Evolutionary conservation across 2,329 filamentous ascomycete genomes (phyloP), one percentile per base, ranked within the genome.

Genomic region (Colletotrichum sp.): DNA sequence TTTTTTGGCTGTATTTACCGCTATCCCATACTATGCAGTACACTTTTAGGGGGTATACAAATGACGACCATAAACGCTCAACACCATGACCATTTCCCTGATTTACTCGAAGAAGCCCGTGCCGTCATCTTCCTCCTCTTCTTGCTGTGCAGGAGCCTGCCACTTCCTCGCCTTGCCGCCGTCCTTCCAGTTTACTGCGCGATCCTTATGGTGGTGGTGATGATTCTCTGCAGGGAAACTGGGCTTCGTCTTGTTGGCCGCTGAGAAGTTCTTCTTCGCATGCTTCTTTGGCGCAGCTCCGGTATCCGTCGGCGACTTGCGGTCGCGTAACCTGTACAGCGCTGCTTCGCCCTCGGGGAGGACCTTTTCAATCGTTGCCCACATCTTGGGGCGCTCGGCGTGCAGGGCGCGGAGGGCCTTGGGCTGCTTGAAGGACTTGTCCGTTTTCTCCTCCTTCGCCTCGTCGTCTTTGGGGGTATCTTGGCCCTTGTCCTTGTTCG

Each of bases 291-390:
- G 62, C 34, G 67, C 62, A 25, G 75, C 67, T 30, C 72, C 76
- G 39, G 66, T 78, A 79, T 76, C 83, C 78, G 74, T 43, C 18
- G 80, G 79, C 30, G 85, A 78, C 75, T 79, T 84, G 75, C 91
- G 88, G 78, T 94, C 91, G 67, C 92, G 87, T 66, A 94, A 80
- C 68, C 81, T 85, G 75, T 90, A 87, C 67, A 94, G 81, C 16
- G 88, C 88, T 2, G 85, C 78, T 5, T 81, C 86, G 8, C 92
- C 92, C 48, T 91, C 86, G 69, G 87, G 85, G 87, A 94, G 92
- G 15, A 92, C 89, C 79, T 90, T 87, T 84, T 94, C 93, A 22
- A 96, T 89, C 16, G 88, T 84, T 18, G 85, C 84, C 94, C 94
- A 96, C 86, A 96, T 90, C n/a, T 90, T 88, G 8, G 89, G 88